A percentile compares a stretch with the other conserved stretches of the same genome.
phyloP scores from a whole-genome alignment of 2,329 filamentous ascomycete species.

The Diplocarpon rosae region DNA sequence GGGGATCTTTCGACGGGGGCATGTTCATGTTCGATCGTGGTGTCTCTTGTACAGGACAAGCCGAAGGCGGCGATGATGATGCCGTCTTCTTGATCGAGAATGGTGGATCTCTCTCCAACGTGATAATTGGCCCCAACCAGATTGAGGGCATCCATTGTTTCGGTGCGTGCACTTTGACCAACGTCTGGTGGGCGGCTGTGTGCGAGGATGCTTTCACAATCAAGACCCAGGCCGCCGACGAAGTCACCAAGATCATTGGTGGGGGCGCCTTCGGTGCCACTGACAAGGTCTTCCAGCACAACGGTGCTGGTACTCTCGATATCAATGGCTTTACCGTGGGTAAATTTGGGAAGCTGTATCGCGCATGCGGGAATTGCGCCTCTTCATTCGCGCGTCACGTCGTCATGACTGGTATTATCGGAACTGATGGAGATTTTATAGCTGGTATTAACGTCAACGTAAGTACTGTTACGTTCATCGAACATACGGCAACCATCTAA shows the following conservation, averaged over 20 bases:
- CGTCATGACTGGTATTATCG: slow-evolving; percentile 34
- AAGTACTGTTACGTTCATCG: neutral
- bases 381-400: slow-evolving; percentile 20
- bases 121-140: slow-evolving; percentile 28
- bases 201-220: slow-evolving; percentile 22
- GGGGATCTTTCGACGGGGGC: slow-evolving; percentile 35
- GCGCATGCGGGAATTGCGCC: slow-evolving; percentile 39
- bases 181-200: slow-evolving; percentile 22
- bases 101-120: slow-evolving; percentile 27
- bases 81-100: slow-evolving; percentile 27
- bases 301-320: slow-evolving; percentile 30
- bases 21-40: slow-evolving; percentile 35
- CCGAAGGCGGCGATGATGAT: slow-evolving; percentile 30
- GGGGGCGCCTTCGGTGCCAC: slow-evolving; percentile 33
- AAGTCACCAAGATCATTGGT: slow-evolving; percentile 32
- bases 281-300: slow-evolving; percentile 33
- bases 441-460: slow-evolving; percentile 29
- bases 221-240: slow-evolving; percentile 21
- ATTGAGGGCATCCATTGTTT: slow-evolving; percentile 25
- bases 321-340: slow-evolving; percentile 31
- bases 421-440: slow-evolving; percentile 28
- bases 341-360: slow-evolving; percentile 38
- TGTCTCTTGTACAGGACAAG: slow-evolving; percentile 31
- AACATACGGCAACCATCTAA: slow-evolving; percentile 19
- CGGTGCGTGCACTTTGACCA: slow-evolving; percentile 21